Evolutionary conservation across 2,329 filamentous ascomycete genomes (phyloP), one percentile per base, ranked within the genome.

Genomic region (Phaeomoniella chlamydospora): DNA sequence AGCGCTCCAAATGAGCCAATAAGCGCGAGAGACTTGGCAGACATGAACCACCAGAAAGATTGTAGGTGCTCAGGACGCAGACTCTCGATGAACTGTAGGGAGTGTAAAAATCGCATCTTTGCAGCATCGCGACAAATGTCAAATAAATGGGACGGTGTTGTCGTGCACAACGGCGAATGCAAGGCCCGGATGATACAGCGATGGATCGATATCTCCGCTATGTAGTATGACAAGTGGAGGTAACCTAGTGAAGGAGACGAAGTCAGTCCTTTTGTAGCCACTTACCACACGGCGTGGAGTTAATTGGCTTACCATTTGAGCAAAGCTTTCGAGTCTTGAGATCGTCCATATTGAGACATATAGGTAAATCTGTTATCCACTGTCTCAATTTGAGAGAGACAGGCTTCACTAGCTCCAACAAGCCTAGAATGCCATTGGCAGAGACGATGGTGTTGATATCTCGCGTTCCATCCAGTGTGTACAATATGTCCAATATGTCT

Each of bases 141-240:
- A n/a, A 49, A 42, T 5, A 61, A 48, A 49, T 94, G 92, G 4
- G 22, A 26, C n/a, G 22, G 22, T n/a, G 22, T 26, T 26, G 6
- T n/a, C 6, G 6, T 26, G n/a, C 22, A 26, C 9, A n/a, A 9
- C 22, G 22, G 22, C 22, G 22, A 26, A 26, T 26, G 22, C 30
- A 94, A 68, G 1, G 85, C 87, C 35, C 86, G 80, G 40, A 94
- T 83, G 49, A 94, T 94, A 47, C 83, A 82, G 6, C 87, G 75
- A 55, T 94, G 87, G 15, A 94, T 77, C 0, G 84, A 92, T 50
- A 94, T 94, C 59, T 94, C 87, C 2, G 86, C 86, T 2, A 87
- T 86, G 50, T 93, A 94, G 59, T 94, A 94, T 37, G 80, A 85
- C 35, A 94, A 70, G 55, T 94, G 87, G 6, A 94, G 70, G 50